Conservation (phyloP, 768 basidiomycete genomes). For the Cubamyces lactineus region DNA sequence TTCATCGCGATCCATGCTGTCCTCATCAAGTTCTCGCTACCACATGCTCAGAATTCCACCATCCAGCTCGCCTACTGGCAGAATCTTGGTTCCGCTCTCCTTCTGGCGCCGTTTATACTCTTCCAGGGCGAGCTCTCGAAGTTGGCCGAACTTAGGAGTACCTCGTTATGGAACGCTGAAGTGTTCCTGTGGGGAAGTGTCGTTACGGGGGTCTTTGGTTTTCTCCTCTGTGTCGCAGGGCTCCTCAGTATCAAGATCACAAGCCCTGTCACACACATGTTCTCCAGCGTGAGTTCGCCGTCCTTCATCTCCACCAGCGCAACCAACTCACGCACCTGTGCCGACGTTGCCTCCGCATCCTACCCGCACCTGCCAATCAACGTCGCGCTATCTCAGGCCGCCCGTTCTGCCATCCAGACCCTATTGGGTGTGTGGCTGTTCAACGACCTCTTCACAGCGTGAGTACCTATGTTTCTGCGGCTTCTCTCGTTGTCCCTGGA, state of each 20-base stretch:
- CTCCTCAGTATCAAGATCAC: constrained; percentile 82
- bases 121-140: constrained; percentile 55
- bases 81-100: constrained; percentile 66
- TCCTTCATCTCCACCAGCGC: background rate
- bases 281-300: constrained; percentile 62
- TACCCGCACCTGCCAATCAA: background rate
- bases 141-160: constrained; percentile 44
- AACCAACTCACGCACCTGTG: background rate
- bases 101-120: constrained; percentile 66
- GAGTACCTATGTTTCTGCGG: constrained; percentile 36
- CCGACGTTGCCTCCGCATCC: background rate
- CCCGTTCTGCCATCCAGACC: constrained; percentile 83
- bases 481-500: constrained; percentile 2
- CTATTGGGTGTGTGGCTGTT: constrained; percentile 79
- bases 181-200: constrained; percentile 67
- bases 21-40: constrained; percentile 70
- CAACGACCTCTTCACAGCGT: constrained; percentile 73
- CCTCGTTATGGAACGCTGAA: constrained; percentile 49
- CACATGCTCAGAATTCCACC: constrained; percentile 69
- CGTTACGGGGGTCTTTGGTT: constrained; percentile 79
- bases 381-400: constrained; percentile 51
- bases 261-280: constrained; percentile 85
- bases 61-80: constrained; percentile 82
- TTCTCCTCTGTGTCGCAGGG: constrained; percentile 78
- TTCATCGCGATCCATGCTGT: constrained; percentile 80